Evolutionary conservation across 2,329 filamentous ascomycete species (phyloP).

Genomic region (Aspergillus uvarum): DNA sequence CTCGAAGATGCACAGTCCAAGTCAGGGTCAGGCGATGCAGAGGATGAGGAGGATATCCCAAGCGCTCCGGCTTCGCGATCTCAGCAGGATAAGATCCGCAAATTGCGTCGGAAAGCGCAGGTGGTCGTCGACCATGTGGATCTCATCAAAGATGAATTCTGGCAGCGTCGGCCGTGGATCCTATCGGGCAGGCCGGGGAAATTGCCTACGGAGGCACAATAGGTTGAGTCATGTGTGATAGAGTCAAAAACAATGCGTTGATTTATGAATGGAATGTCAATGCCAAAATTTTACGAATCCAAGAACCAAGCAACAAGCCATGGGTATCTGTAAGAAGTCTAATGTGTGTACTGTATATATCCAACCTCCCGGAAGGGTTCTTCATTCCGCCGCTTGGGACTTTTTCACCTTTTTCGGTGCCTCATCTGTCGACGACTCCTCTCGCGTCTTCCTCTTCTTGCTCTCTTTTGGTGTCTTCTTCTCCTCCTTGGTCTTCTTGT

Average conservation of each 20-base stretch:
- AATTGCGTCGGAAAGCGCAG: constrained; percentile 74
- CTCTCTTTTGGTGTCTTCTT: constrained; percentile 25
- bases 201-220: constrained; percentile 53
- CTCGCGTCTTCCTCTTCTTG: constrained; percentile 31
- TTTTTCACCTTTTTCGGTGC: constrained; percentile 46
- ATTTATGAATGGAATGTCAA: constrained; percentile 2
- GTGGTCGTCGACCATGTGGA: constrained; percentile 85
- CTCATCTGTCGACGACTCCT: constrained; percentile 28
- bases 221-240: background rate
- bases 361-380: background rate
- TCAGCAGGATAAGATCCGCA: constrained; percentile 80
- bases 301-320: constrained; percentile 17
- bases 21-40: constrained; percentile 25
- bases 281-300: background rate
- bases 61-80: constrained; percentile 66
- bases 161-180: constrained; percentile 82
- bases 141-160: constrained; percentile 94
- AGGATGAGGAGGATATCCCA: constrained; percentile 21
- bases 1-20: constrained; percentile 59
- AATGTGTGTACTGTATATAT: constrained; percentile 10
- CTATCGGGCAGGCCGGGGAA: constrained; percentile 72
- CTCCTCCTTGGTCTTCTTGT: constrained; percentile 23
- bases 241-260: constrained; percentile 6
- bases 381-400: constrained; percentile 34
- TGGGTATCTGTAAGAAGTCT: constrained; percentile 32